Evolutionary conservation across 2,329 filamentous ascomycete genomes (phyloP).

Genomic region (Colletotrichum lini): DNA sequence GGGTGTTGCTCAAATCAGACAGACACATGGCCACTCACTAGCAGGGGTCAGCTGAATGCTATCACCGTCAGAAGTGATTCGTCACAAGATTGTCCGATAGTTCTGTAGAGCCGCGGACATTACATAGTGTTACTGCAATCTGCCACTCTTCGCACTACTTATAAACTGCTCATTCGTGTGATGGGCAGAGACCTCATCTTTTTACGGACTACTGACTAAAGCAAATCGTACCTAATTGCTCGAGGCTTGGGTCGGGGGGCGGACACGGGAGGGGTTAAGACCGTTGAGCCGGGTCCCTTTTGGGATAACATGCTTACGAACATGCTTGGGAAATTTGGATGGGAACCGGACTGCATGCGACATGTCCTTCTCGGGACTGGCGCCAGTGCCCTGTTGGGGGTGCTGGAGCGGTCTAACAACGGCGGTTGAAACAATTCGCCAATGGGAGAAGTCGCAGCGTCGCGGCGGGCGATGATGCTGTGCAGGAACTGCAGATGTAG

Average conservation of each 20-base stretch:
- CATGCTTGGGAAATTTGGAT: not conserved
- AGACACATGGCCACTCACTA: conserved; percentile 1
- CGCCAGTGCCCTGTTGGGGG: not conserved
- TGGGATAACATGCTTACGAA: not conserved
- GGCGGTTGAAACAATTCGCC: not conserved
- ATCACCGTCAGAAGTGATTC: not conserved
- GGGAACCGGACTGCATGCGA: conserved; percentile 1
- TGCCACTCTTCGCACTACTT: not conserved
- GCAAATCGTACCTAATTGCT: not conserved
- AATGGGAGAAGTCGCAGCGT: not conserved
- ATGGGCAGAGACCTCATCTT: not conserved
- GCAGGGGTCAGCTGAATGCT: not conserved
- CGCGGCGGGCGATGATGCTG: not conserved
- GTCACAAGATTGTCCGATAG: not conserved
- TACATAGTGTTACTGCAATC: not conserved
- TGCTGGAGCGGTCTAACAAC: not conserved
- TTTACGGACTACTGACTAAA: not conserved
- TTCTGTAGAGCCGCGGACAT: not conserved
- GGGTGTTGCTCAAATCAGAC: conserved; percentile 6
- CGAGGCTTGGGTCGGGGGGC: not conserved
- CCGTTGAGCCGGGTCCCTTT: not conserved
- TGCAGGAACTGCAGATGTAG: not conserved
- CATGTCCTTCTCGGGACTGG: not conserved
- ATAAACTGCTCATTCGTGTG: not conserved
- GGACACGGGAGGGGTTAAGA: not conserved